Percentiles rank a stretch among this genome's conserved stretches.
Evolutionary conservation across 1,284 basidiomycete species (phyloP).

Genomic region (Tetrapyrgos nigripes): DNA sequence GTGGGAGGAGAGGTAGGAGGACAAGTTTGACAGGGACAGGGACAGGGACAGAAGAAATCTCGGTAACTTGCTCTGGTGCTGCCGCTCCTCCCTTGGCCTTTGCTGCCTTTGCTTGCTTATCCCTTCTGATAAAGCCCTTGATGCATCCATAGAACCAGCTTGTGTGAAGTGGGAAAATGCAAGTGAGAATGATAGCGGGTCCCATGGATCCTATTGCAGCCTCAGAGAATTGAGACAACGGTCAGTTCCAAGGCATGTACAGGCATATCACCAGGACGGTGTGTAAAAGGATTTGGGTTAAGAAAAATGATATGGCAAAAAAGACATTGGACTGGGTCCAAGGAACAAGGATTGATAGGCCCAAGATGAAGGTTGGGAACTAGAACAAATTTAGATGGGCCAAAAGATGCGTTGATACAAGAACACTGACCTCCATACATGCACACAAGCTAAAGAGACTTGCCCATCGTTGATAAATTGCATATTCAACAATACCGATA

Average conservation of each 20-base stretch:
- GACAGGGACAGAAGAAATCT: too few species aligned
- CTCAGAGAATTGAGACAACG: conserved; percentile 10
- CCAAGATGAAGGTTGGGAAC: conserved; percentile 65
- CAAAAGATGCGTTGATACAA: conserved; percentile 35
- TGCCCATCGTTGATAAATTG: conserved; percentile 44
- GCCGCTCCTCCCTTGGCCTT: too few species aligned
- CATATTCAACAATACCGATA: conserved; percentile 52
- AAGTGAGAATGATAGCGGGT: conserved; percentile 46
- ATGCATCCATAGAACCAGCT: conserved; percentile 62
- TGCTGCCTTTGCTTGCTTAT: conserved; percentile 15
- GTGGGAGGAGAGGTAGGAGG: neutral
- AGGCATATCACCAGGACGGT: conserved; percentile 32
- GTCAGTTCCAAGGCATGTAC: too few species aligned
- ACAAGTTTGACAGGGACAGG: neutral
- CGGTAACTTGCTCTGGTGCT: too few species aligned
- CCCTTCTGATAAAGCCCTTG: conserved; percentile 52
- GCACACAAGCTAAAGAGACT: conserved; percentile 55
- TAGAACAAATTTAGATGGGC: conserved; percentile 20
- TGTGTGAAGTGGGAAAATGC: conserved; percentile 57
- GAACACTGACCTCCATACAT: conserved; percentile 58
- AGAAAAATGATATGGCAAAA: conserved; percentile 59
- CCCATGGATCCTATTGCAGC: conserved; percentile 38
- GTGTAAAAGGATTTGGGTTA: conserved; percentile 58
- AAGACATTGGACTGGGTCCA: conserved; percentile 59
- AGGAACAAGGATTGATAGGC: conserved; percentile 53